Conservation (phyloP, 345 rosid species). For the Camelina sativa region DNA sequence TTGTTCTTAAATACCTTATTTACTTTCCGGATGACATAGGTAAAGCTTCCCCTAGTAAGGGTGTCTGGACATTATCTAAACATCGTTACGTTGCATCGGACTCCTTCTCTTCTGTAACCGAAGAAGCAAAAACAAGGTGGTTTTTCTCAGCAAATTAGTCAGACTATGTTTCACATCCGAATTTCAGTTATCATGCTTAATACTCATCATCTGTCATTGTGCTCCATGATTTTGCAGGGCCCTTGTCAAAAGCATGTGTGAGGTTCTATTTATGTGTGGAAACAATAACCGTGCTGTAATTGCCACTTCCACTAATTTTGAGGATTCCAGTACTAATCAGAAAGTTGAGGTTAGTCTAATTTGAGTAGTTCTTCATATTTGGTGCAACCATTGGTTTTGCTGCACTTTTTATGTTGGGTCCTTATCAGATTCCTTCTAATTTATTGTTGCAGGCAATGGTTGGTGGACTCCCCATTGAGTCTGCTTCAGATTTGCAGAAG, state of each 20-base stretch:
- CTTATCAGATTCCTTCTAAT: not conserved
- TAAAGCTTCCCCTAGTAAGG: conserved; percentile 46
- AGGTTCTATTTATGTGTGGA: conserved; percentile 91
- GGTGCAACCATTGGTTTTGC: conserved; percentile 21
- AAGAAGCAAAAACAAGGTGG: conserved; percentile 83
- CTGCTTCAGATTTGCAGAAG: conserved; percentile 80
- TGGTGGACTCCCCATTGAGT: conserved; percentile 72
- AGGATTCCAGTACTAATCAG: conserved; percentile 43
- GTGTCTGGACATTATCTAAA: conserved; percentile 50
- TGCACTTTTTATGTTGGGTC: not conserved
- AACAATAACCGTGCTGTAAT: conserved; percentile 68
- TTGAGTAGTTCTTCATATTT: conserved; percentile 22
- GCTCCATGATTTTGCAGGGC: conserved; percentile 56
- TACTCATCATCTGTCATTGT: conserved; percentile 30
- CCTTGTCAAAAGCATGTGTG: conserved; percentile 88
- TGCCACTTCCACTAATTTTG: conserved; percentile 55
- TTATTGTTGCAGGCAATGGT: conserved; percentile 50
- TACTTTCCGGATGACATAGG: conserved; percentile 75
- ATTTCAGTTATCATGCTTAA: conserved; percentile 1
- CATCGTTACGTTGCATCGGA: conserved; percentile 52
- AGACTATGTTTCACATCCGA: conserved; percentile 9
- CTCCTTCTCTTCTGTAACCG: conserved; percentile 63
- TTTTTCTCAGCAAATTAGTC: conserved; percentile 26
- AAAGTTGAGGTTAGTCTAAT: conserved; percentile 63
- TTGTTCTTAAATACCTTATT: conserved; percentile 89